Base-by-base conservation (phyloP, 2,329 filamentous ascomycete species). In the Annulohypoxylon truncatum region DNA sequence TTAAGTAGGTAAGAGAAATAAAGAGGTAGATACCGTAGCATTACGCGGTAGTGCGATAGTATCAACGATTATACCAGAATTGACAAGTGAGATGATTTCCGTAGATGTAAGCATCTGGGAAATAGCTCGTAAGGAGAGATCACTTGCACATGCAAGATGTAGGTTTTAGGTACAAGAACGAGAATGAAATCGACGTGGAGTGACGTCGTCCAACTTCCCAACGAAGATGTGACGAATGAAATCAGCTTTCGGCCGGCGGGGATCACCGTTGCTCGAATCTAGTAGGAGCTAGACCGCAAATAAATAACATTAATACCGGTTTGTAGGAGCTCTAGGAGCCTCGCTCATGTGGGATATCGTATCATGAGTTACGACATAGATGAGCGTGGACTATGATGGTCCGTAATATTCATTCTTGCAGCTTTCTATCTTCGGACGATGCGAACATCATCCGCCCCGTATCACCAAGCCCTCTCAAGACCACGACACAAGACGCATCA, bases 341-440 rank as follows among this genome's bases (percentile, higher is more conserved):
- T 80, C 82, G 81, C 81, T 82, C 79, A 78, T 77, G 82, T 84
- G 71, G 75, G 58, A 64, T 50, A 55, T 61, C 55, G 60, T 60
- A 72, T 71, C 46, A 26, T 65, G 64, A 71, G 24, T 26, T 24
- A 29, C 22, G 40, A 66, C 63, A 70, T 35, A 78, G 77, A 81
- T 80, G 77, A 82, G 77, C 82, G 77, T 74, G 83, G 83, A 85
- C 83, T 85, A 85, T 85, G 83, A 85, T 83, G 82, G 82, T 79
- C 82, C 83, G 59, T 66, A 66, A 46, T 61, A 59, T 75, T 77
- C 73, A 56, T 72, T 84, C 79, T 84, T 72, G 83, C 82, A 84
- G 77, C 77, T 51, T 56, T 61, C 51, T 33, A 33, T 48, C 66
- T 64, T 66, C 69, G 53, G 38, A 70, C 44, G 61, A 64, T 63